Base-by-base conservation (phyloP, 768 basidiomycete genomes). In the Tephrocybe rancida region DNA sequence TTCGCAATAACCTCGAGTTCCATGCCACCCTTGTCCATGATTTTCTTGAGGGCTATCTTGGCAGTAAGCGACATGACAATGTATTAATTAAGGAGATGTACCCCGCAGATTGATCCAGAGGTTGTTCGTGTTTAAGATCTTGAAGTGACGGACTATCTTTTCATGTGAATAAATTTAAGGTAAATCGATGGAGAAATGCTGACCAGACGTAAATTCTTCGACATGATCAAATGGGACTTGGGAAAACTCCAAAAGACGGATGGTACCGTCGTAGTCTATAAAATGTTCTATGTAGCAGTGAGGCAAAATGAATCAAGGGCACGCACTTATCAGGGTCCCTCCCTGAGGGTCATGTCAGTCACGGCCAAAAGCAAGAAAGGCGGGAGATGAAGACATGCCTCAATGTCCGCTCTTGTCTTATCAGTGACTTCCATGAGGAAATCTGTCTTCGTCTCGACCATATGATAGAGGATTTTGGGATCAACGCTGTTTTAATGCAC, bases 341-440 rank as follows among this genome's bases (percentile, higher is more conserved):
- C 85, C 85, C 83, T 85, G 19, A 39, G n/a, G 14, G 39, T n/a
- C 27, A 16, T 44, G 24, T 52, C 19, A 56, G 41, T 54, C 34
- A 7, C 30, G 2, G 22, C 24, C 16, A 35, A 16, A 84, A 79
- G 55, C 39, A 41, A 39, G 3, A 24, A 5, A 32, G 2, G 13
- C 16, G 27, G 43, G 14, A 21, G 6, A 22, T 29, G n/a, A 34
- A 48, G 10, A 50, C 55, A 29, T 46, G 49, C 65, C 59, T 81
- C 78, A 56, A 79, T 70, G 62, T 88, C 93, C 39, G 88, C 90
- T 80, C 95, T 95, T 64, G 94, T 95, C 83, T 95, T 96, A 78
- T 94, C 91, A 8, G 95, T 96, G 57, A 96, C 89, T 72, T 96
- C 92, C 92, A 94, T 94, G 69, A 94, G 70, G 75, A 94, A 95